Conservation (phyloP, 176 grass and related monocot genomes). For the Zizania latifolia region DNA sequence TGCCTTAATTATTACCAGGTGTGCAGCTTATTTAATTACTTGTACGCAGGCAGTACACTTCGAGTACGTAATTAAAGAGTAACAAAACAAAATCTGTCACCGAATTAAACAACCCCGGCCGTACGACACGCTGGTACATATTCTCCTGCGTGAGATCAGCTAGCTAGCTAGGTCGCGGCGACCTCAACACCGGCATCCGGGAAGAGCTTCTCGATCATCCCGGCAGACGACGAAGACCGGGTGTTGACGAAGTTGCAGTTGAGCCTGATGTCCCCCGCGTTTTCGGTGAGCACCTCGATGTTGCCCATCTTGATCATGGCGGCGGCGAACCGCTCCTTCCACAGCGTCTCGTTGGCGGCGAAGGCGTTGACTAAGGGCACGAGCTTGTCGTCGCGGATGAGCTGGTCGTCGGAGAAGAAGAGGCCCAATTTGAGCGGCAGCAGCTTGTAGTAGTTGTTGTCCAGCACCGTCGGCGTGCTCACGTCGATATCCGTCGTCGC, state of each 20-base stretch:
- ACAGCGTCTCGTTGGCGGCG: conserved; percentile 31
- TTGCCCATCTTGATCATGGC: conserved; percentile 62
- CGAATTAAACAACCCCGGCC: no score
- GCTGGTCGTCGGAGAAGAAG: conserved; percentile 51
- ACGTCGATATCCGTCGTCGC: conserved; percentile 47
- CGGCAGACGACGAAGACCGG: not conserved
- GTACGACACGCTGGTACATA: no score
- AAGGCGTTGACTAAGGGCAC: not conserved
- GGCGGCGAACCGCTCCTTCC: conserved; percentile 32
- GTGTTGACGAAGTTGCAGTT: conserved; percentile 46
- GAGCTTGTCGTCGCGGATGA: conserved; percentile 32
- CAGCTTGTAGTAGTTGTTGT: conserved; percentile 73
- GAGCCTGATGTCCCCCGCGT: conserved; percentile 31
- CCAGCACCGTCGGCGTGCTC: conserved; percentile 49
- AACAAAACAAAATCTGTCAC: no score
- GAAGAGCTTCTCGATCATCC: not conserved
- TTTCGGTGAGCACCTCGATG: conserved; percentile 23
- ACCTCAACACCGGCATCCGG: not conserved
- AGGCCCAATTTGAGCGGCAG: conserved; percentile 48
- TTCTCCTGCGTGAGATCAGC: not conserved
- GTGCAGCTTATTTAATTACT: no score
- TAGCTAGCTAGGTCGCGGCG: not conserved
- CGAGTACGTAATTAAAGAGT: no score
- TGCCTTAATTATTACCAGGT: no score
- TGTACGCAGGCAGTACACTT: no score